Evolutionary conservation across 2,329 filamentous ascomycete genomes (phyloP).

Genomic region (Aureobasidium musti): DNA sequence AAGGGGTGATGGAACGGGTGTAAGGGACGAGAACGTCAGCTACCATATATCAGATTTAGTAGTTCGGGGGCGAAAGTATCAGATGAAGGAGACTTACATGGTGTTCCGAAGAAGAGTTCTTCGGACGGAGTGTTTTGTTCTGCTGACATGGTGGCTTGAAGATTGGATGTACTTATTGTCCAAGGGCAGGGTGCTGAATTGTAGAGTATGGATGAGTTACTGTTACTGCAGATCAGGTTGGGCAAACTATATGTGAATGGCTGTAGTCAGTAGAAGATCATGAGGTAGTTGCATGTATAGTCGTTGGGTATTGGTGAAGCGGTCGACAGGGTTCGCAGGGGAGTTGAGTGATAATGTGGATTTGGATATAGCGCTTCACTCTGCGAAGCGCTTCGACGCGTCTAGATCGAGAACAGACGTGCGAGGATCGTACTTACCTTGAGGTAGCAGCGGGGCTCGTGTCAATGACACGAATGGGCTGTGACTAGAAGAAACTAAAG

Average conservation of each 20-base stretch:
- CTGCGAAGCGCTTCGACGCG: neutral
- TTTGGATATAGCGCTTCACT: neutral
- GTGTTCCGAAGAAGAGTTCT: conserved; percentile 13
- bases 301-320: neutral
- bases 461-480: neutral
- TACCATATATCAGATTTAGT: neutral
- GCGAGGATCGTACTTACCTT: neutral
- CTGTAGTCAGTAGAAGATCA: neutral
- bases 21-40: conserved; percentile 5
- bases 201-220: too few species aligned
- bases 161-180: neutral
- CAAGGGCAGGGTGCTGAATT: neutral
- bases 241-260: neutral
- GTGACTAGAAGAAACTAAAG: neutral
- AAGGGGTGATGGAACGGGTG: neutral
- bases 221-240: too few species aligned
- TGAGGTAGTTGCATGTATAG: neutral
- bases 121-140: neutral
- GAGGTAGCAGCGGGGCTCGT: neutral
- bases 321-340: neutral
- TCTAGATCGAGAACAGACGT: neutral
- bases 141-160: neutral
- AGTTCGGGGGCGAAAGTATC: neutral
- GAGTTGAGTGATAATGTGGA: neutral
- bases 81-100: neutral